Evolutionary conservation across 768 basidiomycete species (phyloP), one percentile per base, ranked within the genome.

Genomic region (Mycena alexandri): DNA sequence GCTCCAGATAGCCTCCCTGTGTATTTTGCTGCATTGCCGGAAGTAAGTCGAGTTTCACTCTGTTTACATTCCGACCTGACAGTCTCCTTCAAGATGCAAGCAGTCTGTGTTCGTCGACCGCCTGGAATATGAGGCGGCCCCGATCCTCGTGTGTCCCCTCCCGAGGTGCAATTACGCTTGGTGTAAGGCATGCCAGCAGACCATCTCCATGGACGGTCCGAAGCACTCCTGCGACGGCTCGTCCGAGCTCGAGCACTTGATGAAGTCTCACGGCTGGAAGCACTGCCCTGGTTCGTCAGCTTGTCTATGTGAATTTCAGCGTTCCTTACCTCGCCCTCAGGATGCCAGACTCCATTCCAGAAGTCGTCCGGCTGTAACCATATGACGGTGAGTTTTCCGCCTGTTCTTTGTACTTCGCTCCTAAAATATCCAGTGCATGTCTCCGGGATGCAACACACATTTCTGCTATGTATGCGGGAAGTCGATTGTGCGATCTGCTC

Each of bases 151-250:
- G 13, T 91, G 90, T 65, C 88, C 87, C 5, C 72, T 84, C 36
- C 77, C 74, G 0, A 74, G 75, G 19, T 91, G 90, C 62, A 72
- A 75, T 0, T 76, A 87, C 68, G 77, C 80, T 9, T 91, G 89
- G 90, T 91, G 90, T 76, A 90, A 86, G 76, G 75, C 76, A 34
- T 91, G 90, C 75, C 84, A 83, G 33, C 84, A 87, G 62, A 61
- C 75, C 14, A 74, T 85, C 46, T 76, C 67, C 67, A 81, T 76
- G 13, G 77, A 74, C 19, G 83, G 79, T 8, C 81, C 80, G 14
- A 76, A 78, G 60, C 87, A 89, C 73, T 86, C 86, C 0, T 91
- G 90, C 73, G 89, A 89, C 63, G 88, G 87, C 5, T 79, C 85
- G 14, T 79, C 80, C 2, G 89, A 90, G 70, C 79, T 90, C 10